Evolutionary conservation across 371 early-diverging fungal genomes (phyloP).

Genomic region (Actinomortierella wolfii): DNA sequence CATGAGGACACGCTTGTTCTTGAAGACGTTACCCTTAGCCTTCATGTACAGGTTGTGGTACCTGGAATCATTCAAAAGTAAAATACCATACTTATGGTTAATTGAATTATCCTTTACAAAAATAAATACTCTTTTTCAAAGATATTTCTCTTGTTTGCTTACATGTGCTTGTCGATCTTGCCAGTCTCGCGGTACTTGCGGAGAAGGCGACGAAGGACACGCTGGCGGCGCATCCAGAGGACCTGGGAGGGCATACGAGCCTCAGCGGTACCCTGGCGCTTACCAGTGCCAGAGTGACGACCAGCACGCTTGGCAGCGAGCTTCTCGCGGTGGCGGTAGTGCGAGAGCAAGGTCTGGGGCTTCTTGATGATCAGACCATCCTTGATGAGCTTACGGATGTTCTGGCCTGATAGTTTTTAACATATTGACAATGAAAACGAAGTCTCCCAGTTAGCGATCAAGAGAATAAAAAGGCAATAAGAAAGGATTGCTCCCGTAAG

Average conservation of each 20-base stretch:
- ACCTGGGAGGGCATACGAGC: conserved; percentile 98
- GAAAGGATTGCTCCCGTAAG: not conserved
- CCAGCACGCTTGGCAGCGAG: conserved; percentile 97
- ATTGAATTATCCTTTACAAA: conserved; percentile 3
- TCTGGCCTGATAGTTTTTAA: too few relatives aligned
- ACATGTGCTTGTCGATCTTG: conserved; percentile 98
- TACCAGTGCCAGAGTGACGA: conserved; percentile 99
- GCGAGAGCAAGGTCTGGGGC: conserved; percentile 92
- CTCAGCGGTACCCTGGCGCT: conserved; percentile 98
- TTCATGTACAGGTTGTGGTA: conserved; percentile 98
- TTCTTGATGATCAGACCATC: conserved; percentile 98
- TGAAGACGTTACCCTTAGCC: conserved; percentile 99
- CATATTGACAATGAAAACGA: too few relatives aligned
- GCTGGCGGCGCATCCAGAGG: conserved; percentile 99
- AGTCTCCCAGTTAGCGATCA: too few relatives aligned
- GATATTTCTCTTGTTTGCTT: conserved; percentile 14
- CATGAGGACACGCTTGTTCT: conserved; percentile 99
- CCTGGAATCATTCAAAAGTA: conserved; percentile 22
- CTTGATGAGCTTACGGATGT: conserved; percentile 94
- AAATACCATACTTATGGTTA: not conserved
- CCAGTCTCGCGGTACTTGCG: conserved; percentile 98
- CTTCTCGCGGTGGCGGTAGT: conserved; percentile 95
- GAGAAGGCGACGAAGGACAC: conserved; percentile 97
- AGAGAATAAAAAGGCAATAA: too few relatives aligned
- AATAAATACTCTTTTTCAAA: not conserved